Percentiles rank a stretch among this genome's conserved stretches.
These are phyloP conservation scores for Solanum phureja DNA, from an alignment of 257 asterid species.

Conservation along the genomic window DNA sequence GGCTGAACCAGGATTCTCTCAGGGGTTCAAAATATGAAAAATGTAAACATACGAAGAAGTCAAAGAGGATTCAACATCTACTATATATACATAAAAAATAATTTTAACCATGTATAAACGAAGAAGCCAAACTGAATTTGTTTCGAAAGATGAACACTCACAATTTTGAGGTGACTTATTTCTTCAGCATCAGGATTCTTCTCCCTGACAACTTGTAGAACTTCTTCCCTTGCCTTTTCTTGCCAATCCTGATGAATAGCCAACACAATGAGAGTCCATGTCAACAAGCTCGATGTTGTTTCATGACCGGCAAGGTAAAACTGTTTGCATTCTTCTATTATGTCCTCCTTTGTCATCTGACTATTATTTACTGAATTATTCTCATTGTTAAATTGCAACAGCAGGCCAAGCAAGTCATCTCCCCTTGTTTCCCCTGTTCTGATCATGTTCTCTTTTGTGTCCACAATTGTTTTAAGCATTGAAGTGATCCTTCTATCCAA, in stretches of 20 bases:
- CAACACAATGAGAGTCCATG: slow-evolving; percentile 40
- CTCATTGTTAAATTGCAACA: slow-evolving; percentile 26
- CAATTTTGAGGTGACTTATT: slow-evolving; percentile 38
- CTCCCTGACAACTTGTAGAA: slow-evolving; percentile 14
- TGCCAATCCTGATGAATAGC: slow-evolving; percentile 54
- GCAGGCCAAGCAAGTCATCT: slow-evolving; percentile 28
- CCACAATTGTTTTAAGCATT: slow-evolving; percentile 26
- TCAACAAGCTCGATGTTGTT: slow-evolving; percentile 38
- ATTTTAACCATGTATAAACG: neutral
- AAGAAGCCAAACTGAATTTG: neutral
- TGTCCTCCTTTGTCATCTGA: slow-evolving; percentile 38
- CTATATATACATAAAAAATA: neutral
- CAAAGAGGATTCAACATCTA: neutral
- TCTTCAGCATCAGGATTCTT: slow-evolving; percentile 27
- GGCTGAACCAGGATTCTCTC: neutral
- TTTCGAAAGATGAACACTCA: slow-evolving; percentile 6
- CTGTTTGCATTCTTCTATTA: slow-evolving; percentile 45
- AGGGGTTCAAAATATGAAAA: neutral
- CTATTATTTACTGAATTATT: slow-evolving; percentile 2
- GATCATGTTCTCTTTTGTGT: slow-evolving; percentile 20
- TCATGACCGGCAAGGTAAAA: slow-evolving; percentile 50
- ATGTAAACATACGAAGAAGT: neutral
- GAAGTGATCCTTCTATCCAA: slow-evolving; percentile 27
- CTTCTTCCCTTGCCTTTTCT: slow-evolving; percentile 46
- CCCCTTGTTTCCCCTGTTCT: slow-evolving; percentile 10